Evolutionary conservation across 495 filamentous ascomycete genomes (phyloP).

Genomic region (Aspergillus carlsbadensis): DNA sequence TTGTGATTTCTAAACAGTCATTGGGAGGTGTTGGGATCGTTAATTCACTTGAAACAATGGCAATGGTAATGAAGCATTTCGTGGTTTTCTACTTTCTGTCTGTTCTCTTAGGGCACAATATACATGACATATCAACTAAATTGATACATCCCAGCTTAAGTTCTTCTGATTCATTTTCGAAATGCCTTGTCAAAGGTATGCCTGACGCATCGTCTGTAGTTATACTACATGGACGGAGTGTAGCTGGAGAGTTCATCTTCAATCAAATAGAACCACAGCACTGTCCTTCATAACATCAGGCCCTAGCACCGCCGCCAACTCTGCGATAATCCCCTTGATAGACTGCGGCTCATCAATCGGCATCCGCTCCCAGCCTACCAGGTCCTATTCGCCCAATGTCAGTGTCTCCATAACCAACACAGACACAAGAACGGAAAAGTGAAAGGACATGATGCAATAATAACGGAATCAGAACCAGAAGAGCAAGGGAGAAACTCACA

Average conservation of each 20-base stretch:
- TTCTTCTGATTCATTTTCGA: no score
- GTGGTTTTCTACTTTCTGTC: background rate
- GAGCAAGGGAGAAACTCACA: slow-evolving; percentile 30
- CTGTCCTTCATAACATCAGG: slow-evolving; percentile 58
- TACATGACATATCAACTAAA: background rate
- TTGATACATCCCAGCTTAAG: background rate
- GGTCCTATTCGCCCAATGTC: slow-evolving; percentile 37
- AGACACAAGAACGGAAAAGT: background rate
- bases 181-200: no score
- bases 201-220: no score
- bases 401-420: background rate
- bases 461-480: background rate
- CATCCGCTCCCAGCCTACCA: slow-evolving; percentile 67
- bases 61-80: slow-evolving; percentile 3
- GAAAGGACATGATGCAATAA: background rate
- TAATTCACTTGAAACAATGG: background rate
- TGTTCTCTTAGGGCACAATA: background rate
- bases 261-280: slow-evolving; percentile 45
- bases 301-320: slow-evolving; percentile 76
- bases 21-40: slow-evolving; percentile 12
- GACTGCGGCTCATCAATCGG: slow-evolving; percentile 48
- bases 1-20: slow-evolving; percentile 2
- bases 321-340: slow-evolving; percentile 67
- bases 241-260: no score
- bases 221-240: no score